A percentile compares a stretch with the other conserved stretches of the same genome.
phyloP scores from a whole-genome alignment of 2,329 filamentous ascomycete species.

The Annulohypoxylon truncatum region DNA sequence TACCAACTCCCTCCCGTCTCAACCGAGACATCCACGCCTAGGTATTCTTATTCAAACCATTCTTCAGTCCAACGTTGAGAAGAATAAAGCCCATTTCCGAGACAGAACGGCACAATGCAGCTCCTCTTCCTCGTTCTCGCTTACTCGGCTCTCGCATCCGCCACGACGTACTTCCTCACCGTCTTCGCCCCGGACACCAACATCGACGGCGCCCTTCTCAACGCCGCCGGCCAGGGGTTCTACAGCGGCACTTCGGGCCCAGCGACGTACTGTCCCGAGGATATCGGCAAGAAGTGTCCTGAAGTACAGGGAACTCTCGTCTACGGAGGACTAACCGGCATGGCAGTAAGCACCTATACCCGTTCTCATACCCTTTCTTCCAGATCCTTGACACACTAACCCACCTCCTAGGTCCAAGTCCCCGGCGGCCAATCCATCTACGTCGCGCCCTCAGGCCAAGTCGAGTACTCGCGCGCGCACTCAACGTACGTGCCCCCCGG shows the following conservation, averaged over 20 bases:
- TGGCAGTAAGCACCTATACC: conserved; percentile 42
- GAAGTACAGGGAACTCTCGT: conserved; percentile 44
- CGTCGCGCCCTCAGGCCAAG: conserved; percentile 63
- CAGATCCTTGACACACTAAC: not conserved
- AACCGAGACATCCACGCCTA: not conserved
- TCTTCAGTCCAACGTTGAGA: not conserved
- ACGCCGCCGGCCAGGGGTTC: conserved; percentile 43
- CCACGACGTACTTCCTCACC: conserved; percentile 44
- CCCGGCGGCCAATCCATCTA: conserved; percentile 73
- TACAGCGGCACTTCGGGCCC: conserved; percentile 43
- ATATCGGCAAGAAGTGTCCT: conserved; percentile 36
- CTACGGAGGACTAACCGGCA: conserved; percentile 36
- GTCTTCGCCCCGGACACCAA: conserved; percentile 43
- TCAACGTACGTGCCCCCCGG: conserved; percentile 63
- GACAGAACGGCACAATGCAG: conserved; percentile 25
- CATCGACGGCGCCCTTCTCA: conserved; percentile 40
- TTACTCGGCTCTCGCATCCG: conserved; percentile 36
- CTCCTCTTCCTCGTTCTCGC: conserved; percentile 20
- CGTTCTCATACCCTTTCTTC: not conserved
- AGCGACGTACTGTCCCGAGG: conserved; percentile 44
- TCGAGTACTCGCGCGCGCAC: conserved; percentile 68
- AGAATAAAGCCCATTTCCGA: not conserved
- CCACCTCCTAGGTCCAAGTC: conserved; percentile 58
- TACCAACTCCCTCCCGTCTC: not conserved
- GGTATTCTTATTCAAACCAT: not conserved